Evolutionary conservation across 2,329 filamentous ascomycete genomes (phyloP).

Genomic region (Plenodomus lindquistii): DNA sequence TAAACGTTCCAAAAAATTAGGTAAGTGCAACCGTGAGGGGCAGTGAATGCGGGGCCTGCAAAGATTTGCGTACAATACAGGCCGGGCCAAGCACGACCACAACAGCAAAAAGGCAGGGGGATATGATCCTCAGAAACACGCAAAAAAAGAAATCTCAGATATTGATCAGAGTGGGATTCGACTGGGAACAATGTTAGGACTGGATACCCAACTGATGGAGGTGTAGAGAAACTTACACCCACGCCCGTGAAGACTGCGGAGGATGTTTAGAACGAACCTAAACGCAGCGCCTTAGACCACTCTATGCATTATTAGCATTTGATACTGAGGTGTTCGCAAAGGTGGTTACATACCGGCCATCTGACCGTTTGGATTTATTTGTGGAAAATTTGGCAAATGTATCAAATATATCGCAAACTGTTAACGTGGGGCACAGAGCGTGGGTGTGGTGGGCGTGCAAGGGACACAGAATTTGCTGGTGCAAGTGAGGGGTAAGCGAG

Average conservation of each 20-base stretch:
- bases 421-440: too few relatives aligned
- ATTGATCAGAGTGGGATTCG: slow-evolving; percentile 30
- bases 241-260: slow-evolving; percentile 31
- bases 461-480: too few relatives aligned
- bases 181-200: neutral
- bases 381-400: neutral
- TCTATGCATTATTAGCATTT: neutral
- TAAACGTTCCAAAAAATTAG: too few relatives aligned
- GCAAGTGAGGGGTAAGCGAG: too few relatives aligned
- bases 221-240: slow-evolving; percentile 12
- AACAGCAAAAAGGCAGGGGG: slow-evolving; percentile 1
- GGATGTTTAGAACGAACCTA: slow-evolving; percentile 10
- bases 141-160: neutral
- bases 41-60: too few relatives aligned
- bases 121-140: too few relatives aligned
- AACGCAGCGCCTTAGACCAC: neutral
- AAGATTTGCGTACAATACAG: too few relatives aligned
- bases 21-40: too few relatives aligned
- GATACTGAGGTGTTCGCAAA: neutral
- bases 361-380: neutral
- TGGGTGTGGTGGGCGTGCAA: too few relatives aligned
- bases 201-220: neutral
- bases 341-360: neutral
- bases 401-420: neutral
- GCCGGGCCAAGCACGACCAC: too few relatives aligned